These are phyloP conservation scores for Apiospora arundinis DNA, from an alignment of 2,329 filamentous ascomycete genomes.

Conservation along the genomic window DNA sequence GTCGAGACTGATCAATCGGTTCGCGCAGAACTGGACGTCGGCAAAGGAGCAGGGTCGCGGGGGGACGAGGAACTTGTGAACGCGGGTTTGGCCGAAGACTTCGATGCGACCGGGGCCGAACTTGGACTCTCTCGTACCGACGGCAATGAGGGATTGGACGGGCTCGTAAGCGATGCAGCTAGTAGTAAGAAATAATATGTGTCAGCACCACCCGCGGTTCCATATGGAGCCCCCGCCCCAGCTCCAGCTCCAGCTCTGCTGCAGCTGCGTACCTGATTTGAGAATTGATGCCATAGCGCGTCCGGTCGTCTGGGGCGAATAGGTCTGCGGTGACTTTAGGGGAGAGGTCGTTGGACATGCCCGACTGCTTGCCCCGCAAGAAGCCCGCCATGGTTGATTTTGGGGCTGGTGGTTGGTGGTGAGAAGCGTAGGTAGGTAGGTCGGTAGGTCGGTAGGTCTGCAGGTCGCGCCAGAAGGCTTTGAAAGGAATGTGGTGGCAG, in stretches of 20 bases:
- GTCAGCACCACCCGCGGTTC: not conserved
- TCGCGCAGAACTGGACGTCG: constrained; percentile 81
- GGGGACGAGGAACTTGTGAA: constrained; percentile 76
- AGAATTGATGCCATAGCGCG: constrained; percentile 82
- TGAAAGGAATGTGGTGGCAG: constrained; percentile 7
- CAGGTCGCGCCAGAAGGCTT: not conserved
- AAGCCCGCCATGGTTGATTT: constrained; percentile 76
- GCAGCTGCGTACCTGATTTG: constrained; percentile 62
- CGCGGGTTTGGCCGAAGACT: constrained; percentile 81
- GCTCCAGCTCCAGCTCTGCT: not conserved
- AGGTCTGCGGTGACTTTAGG: constrained; percentile 77
- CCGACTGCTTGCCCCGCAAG: constrained; percentile 89
- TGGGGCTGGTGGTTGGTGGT: not conserved
- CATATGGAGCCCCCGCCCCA: too few species aligned
- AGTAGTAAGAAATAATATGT: constrained; percentile 35
- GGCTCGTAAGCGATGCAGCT: constrained; percentile 91
- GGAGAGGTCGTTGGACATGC: constrained; percentile 90
- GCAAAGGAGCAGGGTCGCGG: constrained; percentile 76
- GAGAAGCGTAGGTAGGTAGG: not conserved
- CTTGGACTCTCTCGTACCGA: constrained; percentile 87
- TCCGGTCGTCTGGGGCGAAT: constrained; percentile 84
- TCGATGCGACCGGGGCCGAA: constrained; percentile 90
- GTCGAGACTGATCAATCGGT: constrained; percentile 85
- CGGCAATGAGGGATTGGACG: constrained; percentile 88
- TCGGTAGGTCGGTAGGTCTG: too few species aligned